Evolutionary conservation across 768 basidiomycete genomes (phyloP).

Genomic region (Naganishia vishniacii): DNA sequence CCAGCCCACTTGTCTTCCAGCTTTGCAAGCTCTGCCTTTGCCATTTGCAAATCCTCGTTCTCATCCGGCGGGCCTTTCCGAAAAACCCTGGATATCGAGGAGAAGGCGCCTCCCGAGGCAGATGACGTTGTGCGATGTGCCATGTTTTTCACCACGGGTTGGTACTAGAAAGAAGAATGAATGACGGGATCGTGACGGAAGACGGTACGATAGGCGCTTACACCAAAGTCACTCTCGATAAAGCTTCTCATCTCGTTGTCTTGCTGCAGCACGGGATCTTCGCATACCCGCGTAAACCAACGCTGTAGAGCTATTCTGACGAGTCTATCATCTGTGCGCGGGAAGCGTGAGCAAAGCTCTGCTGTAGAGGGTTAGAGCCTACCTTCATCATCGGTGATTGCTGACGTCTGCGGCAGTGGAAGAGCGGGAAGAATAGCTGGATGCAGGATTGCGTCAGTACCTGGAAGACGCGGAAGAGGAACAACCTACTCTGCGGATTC

Average conservation of each 20-base stretch:
- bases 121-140: conserved; percentile 33
- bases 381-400: conserved; percentile 89
- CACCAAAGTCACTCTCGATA: conserved; percentile 93
- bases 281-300: conserved; percentile 88
- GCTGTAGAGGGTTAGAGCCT: conserved; percentile 19
- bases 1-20: conserved; percentile 89
- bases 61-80: conserved; percentile 73
- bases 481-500: conserved; percentile 71
- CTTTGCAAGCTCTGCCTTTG: conserved; percentile 84
- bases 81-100: conserved; percentile 44
- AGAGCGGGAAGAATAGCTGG: conserved; percentile 81
- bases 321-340: conserved; percentile 73
- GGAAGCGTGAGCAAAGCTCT: conserved; percentile 8
- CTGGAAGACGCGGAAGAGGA: neutral
- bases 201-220: conserved; percentile 37
- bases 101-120: conserved; percentile 33
- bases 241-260: conserved; percentile 94
- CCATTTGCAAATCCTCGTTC: conserved; percentile 83
- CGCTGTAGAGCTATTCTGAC: conserved; percentile 91
- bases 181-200: neutral
- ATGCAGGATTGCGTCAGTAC: neutral
- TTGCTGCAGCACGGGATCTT: conserved; percentile 75
- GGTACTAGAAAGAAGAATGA: conserved; percentile 53
- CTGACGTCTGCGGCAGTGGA: conserved; percentile 92
- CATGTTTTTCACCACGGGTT: conserved; percentile 51